phyloP scores from a whole-genome alignment of 495 filamentous ascomycete species.

The Usnea hakonensis region DNA sequence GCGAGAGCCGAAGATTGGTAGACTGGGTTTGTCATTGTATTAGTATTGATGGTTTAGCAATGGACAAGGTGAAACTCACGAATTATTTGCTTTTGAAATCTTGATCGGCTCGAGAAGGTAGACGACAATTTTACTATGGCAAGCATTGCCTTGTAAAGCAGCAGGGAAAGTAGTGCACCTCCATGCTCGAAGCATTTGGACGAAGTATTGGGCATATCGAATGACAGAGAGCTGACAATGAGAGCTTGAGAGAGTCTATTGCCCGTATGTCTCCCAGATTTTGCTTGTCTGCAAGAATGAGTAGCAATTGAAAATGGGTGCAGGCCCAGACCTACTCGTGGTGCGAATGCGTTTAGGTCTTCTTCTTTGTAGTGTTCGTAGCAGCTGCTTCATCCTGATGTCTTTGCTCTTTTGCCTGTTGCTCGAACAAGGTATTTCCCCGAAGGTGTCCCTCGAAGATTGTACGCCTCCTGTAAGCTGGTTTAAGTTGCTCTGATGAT shows the following conservation, averaged over 20 bases:
- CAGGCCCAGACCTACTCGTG: conserved; percentile 59
- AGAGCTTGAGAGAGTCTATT: conserved; percentile 64
- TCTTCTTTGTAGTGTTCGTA: conserved; percentile 45
- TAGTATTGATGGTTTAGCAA: background rate
- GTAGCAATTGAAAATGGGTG: conserved; percentile 56
- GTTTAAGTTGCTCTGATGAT: conserved; percentile 50
- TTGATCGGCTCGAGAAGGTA: conserved; percentile 61
- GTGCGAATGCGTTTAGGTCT: conserved; percentile 60
- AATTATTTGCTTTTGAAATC: conserved; percentile 79
- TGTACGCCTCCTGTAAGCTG: conserved; percentile 44
- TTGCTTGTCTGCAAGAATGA: conserved; percentile 55
- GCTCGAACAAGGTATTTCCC: conserved; percentile 47
- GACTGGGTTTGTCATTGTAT: conserved; percentile 44
- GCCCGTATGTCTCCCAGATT: conserved; percentile 42
- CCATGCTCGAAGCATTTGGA: conserved; percentile 42
- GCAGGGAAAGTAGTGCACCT: conserved; percentile 62
- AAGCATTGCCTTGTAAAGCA: conserved; percentile 75
- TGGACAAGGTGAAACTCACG: conserved; percentile 9
- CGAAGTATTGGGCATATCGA: conserved; percentile 54
- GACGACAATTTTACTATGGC: conserved; percentile 69
- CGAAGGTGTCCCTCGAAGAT: conserved; percentile 28
- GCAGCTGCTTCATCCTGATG: conserved; percentile 41
- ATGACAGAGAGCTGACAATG: conserved; percentile 73
- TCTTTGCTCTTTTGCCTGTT: conserved; percentile 38
- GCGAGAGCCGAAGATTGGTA: conserved; percentile 75